phyloP scores from a whole-genome alignment of 2,329 filamentous ascomycete species.

The Aspergillus tamarii region DNA sequence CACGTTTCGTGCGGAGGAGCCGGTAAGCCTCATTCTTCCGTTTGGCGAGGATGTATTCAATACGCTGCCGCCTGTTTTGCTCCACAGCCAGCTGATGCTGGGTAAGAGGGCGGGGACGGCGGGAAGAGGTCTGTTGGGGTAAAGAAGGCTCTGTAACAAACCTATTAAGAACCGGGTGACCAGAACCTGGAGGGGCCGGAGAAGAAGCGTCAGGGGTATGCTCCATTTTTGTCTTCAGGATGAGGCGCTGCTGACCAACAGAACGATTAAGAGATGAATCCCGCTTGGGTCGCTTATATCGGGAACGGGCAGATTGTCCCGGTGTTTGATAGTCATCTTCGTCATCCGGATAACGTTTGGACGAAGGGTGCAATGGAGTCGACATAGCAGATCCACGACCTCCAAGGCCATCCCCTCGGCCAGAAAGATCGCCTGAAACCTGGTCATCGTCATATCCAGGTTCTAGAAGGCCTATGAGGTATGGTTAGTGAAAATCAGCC shows the following conservation, averaged over 20 bases:
- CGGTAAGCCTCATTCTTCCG: slow-evolving; percentile 44
- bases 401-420: slow-evolving; percentile 23
- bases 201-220: slow-evolving; percentile 46
- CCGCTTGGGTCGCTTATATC: slow-evolving; percentile 44
- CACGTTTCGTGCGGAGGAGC: slow-evolving; percentile 40
- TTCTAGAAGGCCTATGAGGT: slow-evolving; percentile 21
- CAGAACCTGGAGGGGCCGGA: slow-evolving; percentile 47
- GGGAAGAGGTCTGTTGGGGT: slow-evolving; percentile 33
- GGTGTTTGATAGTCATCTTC: slow-evolving; percentile 47
- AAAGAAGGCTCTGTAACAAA: slow-evolving; percentile 41
- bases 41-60: slow-evolving; percentile 51
- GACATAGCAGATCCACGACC: slow-evolving; percentile 35
- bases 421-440: slow-evolving; percentile 27
- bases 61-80: slow-evolving; percentile 51
- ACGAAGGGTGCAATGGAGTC: slow-evolving; percentile 43
- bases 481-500: neutral
- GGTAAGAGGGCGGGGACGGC: slow-evolving; percentile 52
- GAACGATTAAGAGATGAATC: slow-evolving; percentile 42
- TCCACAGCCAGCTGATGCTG: slow-evolving; percentile 55
- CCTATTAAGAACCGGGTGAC: slow-evolving; percentile 47
- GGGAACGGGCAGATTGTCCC: slow-evolving; percentile 39
- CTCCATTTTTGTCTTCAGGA: slow-evolving; percentile 50
- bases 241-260: slow-evolving; percentile 43
- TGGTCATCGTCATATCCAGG: slow-evolving; percentile 40
- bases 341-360: slow-evolving; percentile 39